phyloP scores from a whole-genome alignment of 768 basidiomycete genomes.

The Mrakia blollopis region DNA sequence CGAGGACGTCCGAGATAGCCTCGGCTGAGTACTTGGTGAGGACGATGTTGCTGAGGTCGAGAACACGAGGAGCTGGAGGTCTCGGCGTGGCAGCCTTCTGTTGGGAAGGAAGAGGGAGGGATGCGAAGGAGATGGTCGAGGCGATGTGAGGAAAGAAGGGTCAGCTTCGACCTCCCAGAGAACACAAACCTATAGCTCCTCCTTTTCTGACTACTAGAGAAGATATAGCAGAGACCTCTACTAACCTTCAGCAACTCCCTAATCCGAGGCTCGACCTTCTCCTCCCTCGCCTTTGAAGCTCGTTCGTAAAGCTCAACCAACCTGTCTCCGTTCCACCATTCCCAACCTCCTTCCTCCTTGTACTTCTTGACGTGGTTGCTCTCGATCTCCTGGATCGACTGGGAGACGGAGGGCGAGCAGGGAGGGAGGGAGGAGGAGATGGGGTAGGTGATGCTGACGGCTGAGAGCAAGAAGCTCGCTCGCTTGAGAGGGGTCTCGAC shows the following conservation, averaged over 20 bases:
- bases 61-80: conserved; percentile 59
- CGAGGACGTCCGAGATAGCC: conserved; percentile 82
- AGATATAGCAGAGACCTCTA: background rate
- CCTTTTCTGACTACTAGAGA: background rate
- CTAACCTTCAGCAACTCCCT: conserved; percentile 41
- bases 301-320: conserved; percentile 74
- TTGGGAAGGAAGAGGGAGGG: conserved; percentile 4
- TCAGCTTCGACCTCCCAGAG: background rate
- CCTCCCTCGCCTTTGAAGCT: conserved; percentile 45
- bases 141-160: background rate
- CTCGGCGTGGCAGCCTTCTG: conserved; percentile 22
- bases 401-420: conserved; percentile 52
- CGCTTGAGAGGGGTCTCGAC: conserved; percentile 57
- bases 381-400: conserved; percentile 24
- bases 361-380: conserved; percentile 55
- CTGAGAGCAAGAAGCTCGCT: conserved; percentile 85
- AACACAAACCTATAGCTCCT: background rate
- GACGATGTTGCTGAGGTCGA: conserved; percentile 75
- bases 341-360: conserved; percentile 61
- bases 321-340: conserved; percentile 81
- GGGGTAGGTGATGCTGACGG: conserved; percentile 81
- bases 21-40: conserved; percentile 65
- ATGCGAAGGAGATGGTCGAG: conserved; percentile 16
- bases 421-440: conserved; percentile 81
- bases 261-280: conserved; percentile 27